Evolutionary conservation across 306 rosid genomes (phyloP), one percentile per base, ranked within the genome.

Genomic region (Cyclanthera cordifolia): DNA sequence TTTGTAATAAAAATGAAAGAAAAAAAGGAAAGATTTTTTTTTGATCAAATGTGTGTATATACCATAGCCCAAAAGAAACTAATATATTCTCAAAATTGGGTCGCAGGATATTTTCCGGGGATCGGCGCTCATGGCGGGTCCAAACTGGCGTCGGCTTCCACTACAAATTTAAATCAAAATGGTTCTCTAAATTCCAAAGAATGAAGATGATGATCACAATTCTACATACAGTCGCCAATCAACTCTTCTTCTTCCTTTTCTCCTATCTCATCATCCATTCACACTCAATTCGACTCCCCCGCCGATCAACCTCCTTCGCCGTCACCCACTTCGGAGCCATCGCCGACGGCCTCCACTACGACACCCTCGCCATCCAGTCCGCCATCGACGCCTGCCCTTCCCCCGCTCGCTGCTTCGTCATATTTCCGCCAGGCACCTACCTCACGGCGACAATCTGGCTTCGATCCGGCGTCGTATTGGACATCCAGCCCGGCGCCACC

Each of bases 391-490:
- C 80, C 53, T 92, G 98, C 23, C 64, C 79, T 3, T 0, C 76
- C 27, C 11, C 84, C 46, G 0, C n/a, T 2, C 84, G 75, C 25
- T 92, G 98, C 76, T 76, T 9, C 23, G 87, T 92, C 55, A 75
- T 51, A 11, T 89, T 92, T 69, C 98, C 93, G 1, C 83, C 93
- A 1, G 93, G 95, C 0, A 81, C 49, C 45, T 92, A 87, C 80
- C 86, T 92, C n/a, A 91, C 97, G 2, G 88, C 84, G 13, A 88
- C 97, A 23, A 67, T 91, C 58, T 81, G 74, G 69, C 88, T 88
- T 75, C 84, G 75, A 75, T 88, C 96, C 17, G 96, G 95, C 72
- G 95, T 92, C 24, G 67, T 78, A 0, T 48, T 92, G 74, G 76
- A 80, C 67, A 80, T 92, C 72, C 82, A 81, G 47, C 13, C 72